Conservation (phyloP, 139 green algal genomes). For the Deuterostichococcus epilithicus region DNA sequence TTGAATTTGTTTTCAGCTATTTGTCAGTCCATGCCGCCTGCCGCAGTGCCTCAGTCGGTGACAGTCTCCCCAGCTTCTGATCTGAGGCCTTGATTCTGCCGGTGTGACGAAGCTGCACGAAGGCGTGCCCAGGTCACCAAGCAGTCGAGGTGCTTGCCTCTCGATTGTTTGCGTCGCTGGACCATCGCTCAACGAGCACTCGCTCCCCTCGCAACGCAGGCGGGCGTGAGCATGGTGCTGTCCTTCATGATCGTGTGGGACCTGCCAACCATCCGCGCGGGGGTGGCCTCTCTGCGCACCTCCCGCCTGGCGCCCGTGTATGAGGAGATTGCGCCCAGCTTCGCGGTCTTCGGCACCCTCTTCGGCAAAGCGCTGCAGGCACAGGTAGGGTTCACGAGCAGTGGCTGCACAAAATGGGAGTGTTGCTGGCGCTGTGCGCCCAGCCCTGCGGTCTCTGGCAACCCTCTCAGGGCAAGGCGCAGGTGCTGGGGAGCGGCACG, state of each 20-base stretch:
- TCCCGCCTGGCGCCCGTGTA: constrained; percentile 74
- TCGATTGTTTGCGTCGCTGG: no score
- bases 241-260: constrained; percentile 95
- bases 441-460: constrained; percentile 19
- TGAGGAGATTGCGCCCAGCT: constrained; percentile 80
- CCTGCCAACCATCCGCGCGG: constrained; percentile 69
- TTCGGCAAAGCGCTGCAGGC: constrained; percentile 90
- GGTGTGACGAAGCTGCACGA: neutral
- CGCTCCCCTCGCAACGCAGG: constrained; percentile 37
- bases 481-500: no score
- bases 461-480: neutral
- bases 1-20: neutral
- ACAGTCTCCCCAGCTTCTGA: neutral
- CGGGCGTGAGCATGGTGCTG: constrained; percentile 82
- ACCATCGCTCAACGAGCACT: no score
- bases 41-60: no score
- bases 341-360: constrained; percentile 76
- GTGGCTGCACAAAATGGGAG: no score
- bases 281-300: constrained; percentile 55
- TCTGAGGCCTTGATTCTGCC: neutral
- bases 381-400: constrained; percentile 49
- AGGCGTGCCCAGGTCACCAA: neutral
- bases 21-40: neutral
- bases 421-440: no score
- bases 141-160: neutral